These are phyloP conservation scores for Aristolochia californica DNA, from an alignment of 164 flowering plant species.

Conservation along the genomic window DNA sequence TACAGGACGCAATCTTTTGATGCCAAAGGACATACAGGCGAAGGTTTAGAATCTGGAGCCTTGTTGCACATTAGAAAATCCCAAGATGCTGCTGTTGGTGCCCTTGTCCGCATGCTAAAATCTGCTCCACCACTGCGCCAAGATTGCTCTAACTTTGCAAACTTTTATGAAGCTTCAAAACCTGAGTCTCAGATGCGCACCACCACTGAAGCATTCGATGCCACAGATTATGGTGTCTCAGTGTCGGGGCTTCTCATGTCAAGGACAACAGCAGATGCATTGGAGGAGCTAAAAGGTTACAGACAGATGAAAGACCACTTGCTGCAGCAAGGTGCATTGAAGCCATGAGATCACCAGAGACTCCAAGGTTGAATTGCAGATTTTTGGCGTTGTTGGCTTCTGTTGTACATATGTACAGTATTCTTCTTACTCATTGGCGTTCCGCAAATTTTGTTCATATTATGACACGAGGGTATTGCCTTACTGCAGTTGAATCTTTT, in stretches of 20 bases:
- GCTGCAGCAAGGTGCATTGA: slow-evolving; percentile 32
- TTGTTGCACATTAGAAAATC: slow-evolving; percentile 35
- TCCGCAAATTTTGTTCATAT: too few relatives aligned
- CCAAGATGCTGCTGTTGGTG: slow-evolving; percentile 76
- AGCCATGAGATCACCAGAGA: slow-evolving; percentile 8
- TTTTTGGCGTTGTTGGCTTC: background rate
- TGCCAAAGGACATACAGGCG: slow-evolving; percentile 20
- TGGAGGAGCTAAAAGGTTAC: slow-evolving; percentile 63
- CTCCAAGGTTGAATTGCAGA: background rate
- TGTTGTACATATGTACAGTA: slow-evolving; percentile 5
- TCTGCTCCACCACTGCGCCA: slow-evolving; percentile 70
- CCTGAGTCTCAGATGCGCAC: slow-evolving; percentile 16
- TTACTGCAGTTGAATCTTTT: too few relatives aligned
- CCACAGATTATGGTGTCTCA: slow-evolving; percentile 12
- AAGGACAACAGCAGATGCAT: slow-evolving; percentile 71
- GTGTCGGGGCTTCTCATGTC: slow-evolving; percentile 27
- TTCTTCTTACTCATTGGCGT: background rate
- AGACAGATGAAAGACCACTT: slow-evolving; percentile 45
- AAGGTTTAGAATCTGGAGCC: slow-evolving; percentile 30
- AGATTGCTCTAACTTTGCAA: slow-evolving; percentile 27
- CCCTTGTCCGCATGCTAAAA: slow-evolving; percentile 52
- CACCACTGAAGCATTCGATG: slow-evolving; percentile 10
- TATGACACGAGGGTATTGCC: too few relatives aligned
- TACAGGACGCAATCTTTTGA: slow-evolving; percentile 54
- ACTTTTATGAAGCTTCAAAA: slow-evolving; percentile 17